phyloP scores from a whole-genome alignment of 2,329 filamentous ascomycete genomes.

The Fusarium brevicatenulatum region DNA sequence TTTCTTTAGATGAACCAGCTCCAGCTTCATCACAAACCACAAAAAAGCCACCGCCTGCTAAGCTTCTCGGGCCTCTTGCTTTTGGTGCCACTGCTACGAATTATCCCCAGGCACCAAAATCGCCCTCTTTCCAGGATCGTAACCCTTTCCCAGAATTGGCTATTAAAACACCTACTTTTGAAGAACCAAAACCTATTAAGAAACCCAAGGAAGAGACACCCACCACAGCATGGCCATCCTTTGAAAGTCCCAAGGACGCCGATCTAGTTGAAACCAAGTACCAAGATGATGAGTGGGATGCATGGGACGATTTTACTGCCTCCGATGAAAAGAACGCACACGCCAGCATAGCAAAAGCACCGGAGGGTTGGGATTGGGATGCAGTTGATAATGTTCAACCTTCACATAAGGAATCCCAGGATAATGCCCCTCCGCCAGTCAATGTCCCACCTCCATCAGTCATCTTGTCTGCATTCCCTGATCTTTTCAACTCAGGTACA shows the following conservation, averaged over 20 bases:
- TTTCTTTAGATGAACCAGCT: slow-evolving; percentile 52
- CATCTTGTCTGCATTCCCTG: slow-evolving; percentile 79
- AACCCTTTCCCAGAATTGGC: slow-evolving; percentile 63
- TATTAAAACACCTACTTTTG: slow-evolving; percentile 55
- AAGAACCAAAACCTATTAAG: slow-evolving; percentile 48
- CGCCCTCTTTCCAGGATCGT: slow-evolving; percentile 63
- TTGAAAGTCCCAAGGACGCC: slow-evolving; percentile 38
- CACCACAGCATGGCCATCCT: slow-evolving; percentile 58
- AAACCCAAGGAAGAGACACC: slow-evolving; percentile 53
- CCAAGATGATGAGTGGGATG: slow-evolving; percentile 60
- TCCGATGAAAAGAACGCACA: slow-evolving; percentile 31
- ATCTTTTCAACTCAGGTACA: slow-evolving; percentile 74
- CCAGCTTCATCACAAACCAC: slow-evolving; percentile 23
- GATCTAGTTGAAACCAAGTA: slow-evolving; percentile 26
- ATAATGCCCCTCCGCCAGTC: slow-evolving; percentile 71
- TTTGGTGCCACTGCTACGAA: slow-evolving; percentile 43
- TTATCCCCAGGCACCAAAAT: slow-evolving; percentile 61
- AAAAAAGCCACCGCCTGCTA: slow-evolving; percentile 43
- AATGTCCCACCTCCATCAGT: slow-evolving; percentile 92
- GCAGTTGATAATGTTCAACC: slow-evolving; percentile 49
- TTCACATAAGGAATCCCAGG: slow-evolving; percentile 28
- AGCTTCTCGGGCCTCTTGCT: slow-evolving; percentile 46
- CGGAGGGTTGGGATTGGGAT: slow-evolving; percentile 62
- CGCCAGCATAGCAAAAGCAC: slow-evolving; percentile 22
- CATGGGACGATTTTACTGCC: slow-evolving; percentile 59